A percentile compares a stretch with the other conserved stretches of the same genome.
phyloP scores from a whole-genome alignment of 352 stramenopile genomes.

The Elongisporangium senticosum region DNA sequence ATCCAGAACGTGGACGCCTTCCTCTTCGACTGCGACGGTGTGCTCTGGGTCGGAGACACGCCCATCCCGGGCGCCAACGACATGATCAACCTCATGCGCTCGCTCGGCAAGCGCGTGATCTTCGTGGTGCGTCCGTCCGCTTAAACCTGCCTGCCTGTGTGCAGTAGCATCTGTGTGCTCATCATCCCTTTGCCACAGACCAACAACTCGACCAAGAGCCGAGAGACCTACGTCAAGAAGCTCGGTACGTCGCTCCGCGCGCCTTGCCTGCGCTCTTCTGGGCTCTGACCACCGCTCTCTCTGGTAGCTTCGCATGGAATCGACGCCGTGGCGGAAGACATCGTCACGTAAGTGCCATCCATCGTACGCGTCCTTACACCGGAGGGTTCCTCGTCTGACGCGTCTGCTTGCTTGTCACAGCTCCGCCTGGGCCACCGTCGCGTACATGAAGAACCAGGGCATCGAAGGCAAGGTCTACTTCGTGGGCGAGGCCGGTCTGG shows the following conservation, averaged over 20 bases:
- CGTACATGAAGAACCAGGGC: slow-evolving; percentile 77
- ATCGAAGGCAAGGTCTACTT: slow-evolving; percentile 80
- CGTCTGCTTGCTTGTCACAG: slow-evolving; percentile 12
- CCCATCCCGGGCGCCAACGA: slow-evolving; percentile 59
- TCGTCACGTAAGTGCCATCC: slow-evolving; percentile 71
- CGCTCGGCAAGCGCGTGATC: slow-evolving; percentile 74
- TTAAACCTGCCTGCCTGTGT: not conserved
- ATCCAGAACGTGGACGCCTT: slow-evolving; percentile 62
- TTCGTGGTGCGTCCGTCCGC: slow-evolving; percentile 57
- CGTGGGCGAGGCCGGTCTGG: slow-evolving; percentile 69
- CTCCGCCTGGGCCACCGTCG: slow-evolving; percentile 74
- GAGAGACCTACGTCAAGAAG: slow-evolving; percentile 80
- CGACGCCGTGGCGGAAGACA: slow-evolving; percentile 52
- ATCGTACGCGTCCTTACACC: not conserved
- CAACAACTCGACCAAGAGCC: slow-evolving; percentile 83
- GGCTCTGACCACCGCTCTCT: not conserved
- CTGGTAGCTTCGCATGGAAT: slow-evolving; percentile 70
- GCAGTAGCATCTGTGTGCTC: not conserved
- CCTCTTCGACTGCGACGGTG: slow-evolving; percentile 81
- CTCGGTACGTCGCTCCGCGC: slow-evolving; percentile 34
- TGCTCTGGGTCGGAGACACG: slow-evolving; percentile 63
- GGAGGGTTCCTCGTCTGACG: not conserved
- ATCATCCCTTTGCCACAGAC: slow-evolving; percentile 29
- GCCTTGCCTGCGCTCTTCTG: not conserved
- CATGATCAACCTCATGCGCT: slow-evolving; percentile 57